A percentile compares a stretch with the other conserved stretches of the same genome.
These are phyloP conservation scores for Tetrahymena thermophila DNA, from an alignment of 73 alveolate genomes.

Conservation along the genomic window DNA sequence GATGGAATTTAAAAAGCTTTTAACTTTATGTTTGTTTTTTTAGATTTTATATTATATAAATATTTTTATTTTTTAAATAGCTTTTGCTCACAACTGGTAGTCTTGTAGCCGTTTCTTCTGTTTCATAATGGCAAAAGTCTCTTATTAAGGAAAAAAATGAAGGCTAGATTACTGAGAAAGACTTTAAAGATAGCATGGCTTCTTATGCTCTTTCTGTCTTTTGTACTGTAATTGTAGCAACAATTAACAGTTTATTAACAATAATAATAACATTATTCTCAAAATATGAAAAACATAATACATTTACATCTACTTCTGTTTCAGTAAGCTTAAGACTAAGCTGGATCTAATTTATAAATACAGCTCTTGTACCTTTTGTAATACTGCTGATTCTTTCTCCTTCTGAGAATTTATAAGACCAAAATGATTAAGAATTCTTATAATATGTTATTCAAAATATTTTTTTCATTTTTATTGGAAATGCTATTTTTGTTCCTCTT, in stretches of 20 bases:
- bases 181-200: not conserved
- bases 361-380: not conserved
- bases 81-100: not conserved
- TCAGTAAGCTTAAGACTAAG: not conserved
- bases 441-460: not conserved
- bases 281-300: not conserved
- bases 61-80: not conserved
- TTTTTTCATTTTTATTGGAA: not conserved
- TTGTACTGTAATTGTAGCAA: not conserved
- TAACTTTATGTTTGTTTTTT: not conserved
- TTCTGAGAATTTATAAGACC: not conserved
- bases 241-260: not conserved
- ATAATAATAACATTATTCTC: not conserved
- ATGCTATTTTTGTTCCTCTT: not conserved
- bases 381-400: not conserved
- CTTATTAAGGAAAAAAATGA: not conserved
- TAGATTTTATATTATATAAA: not conserved
- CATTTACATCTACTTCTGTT: not conserved
- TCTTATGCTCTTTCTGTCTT: not conserved
- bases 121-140: not conserved
- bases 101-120: not conserved
- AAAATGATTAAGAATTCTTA: not conserved
- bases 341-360: not conserved
- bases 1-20: too few relatives aligned
- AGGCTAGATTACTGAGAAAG: not conserved